Percentiles rank a stretch among this genome's conserved stretches.
Conservation (phyloP, 2,329 filamentous ascomycete species). For the Pestalotiopsis sp. region DNA sequence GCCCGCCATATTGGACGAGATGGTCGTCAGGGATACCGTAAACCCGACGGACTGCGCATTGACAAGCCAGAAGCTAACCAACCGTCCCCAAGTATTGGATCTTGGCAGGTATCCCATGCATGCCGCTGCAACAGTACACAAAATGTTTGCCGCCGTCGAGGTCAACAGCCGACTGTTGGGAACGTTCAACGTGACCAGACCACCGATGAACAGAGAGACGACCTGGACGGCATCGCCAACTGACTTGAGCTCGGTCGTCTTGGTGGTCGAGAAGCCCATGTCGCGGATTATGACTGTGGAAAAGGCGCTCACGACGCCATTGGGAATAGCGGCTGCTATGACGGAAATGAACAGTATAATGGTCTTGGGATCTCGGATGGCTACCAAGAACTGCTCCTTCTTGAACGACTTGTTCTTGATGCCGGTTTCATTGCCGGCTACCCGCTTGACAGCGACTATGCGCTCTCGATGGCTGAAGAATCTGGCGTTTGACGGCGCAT, state of each 20-base stretch:
- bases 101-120: conserved; percentile 52
- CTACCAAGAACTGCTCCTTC: conserved; percentile 49
- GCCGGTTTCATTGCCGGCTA: conserved; percentile 20
- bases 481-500: conserved; percentile 29
- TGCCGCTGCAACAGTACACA: conserved; percentile 57
- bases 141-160: conserved; percentile 57
- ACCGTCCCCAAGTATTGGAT: conserved; percentile 56
- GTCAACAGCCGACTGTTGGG: conserved; percentile 52
- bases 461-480: conserved; percentile 26
- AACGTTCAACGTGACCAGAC: conserved; percentile 53
- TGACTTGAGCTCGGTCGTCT: background rate
- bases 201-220: conserved; percentile 51
- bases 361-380: conserved; percentile 53
- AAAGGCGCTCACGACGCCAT: conserved; percentile 41
- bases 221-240: conserved; percentile 58
- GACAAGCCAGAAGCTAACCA: conserved; percentile 59
- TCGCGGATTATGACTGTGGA: conserved; percentile 11
- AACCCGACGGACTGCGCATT: conserved; percentile 36
- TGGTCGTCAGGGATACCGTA: conserved; percentile 35
- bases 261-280: conserved; percentile 12
- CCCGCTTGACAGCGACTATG: conserved; percentile 29
- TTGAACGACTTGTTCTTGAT: conserved; percentile 44
- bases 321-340: conserved; percentile 57
- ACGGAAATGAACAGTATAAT: conserved; percentile 60
- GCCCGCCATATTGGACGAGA: conserved; percentile 36